Evolutionary conservation across 106 monocot genomes (phyloP).

Genomic region (Iris macrosiphon): DNA sequence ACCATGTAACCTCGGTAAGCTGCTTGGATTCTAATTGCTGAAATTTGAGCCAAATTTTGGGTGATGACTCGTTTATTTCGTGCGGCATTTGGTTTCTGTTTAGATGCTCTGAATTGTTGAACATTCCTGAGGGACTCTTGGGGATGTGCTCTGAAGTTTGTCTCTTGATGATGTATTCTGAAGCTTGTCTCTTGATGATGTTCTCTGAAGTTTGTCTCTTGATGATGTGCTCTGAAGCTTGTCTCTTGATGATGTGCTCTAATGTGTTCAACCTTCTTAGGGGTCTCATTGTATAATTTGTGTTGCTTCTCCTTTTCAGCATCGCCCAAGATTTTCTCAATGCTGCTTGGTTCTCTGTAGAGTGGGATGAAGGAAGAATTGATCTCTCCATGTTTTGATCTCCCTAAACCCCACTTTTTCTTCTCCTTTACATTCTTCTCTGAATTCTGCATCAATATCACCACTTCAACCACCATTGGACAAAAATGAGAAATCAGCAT

Average conservation of each 20-base stretch:
- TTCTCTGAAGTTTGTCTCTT: too few relatives aligned
- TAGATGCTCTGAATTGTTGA: constrained; percentile 13
- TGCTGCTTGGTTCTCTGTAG: constrained; percentile 66
- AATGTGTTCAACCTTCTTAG: constrained; percentile 4
- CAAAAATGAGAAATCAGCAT: too few relatives aligned
- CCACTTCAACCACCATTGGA: not conserved
- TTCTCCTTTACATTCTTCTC: constrained; percentile 42
- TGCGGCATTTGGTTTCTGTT: not conserved
- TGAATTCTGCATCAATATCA: constrained; percentile 19
- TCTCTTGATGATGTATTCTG: too few relatives aligned
- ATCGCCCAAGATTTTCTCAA: constrained; percentile 81
- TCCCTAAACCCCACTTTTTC: constrained; percentile 41
- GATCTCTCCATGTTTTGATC: constrained; percentile 32
- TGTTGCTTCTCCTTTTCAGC: constrained; percentile 46
- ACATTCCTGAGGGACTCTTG: constrained; percentile 5
- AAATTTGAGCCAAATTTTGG: constrained; percentile 17
- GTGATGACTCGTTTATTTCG: constrained; percentile 7
- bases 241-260: too few relatives aligned
- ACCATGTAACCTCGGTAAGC: constrained; percentile 78
- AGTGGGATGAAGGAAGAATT: constrained; percentile 58
- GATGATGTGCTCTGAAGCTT: too few relatives aligned
- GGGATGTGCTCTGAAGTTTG: not conserved
- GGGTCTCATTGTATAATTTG: constrained; percentile 7
- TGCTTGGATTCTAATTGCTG: constrained; percentile 74
- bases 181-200: too few relatives aligned